Evolutionary conservation across 805 yeast genomes (phyloP).

Genomic region (Dipodascopsis tothii): DNA sequence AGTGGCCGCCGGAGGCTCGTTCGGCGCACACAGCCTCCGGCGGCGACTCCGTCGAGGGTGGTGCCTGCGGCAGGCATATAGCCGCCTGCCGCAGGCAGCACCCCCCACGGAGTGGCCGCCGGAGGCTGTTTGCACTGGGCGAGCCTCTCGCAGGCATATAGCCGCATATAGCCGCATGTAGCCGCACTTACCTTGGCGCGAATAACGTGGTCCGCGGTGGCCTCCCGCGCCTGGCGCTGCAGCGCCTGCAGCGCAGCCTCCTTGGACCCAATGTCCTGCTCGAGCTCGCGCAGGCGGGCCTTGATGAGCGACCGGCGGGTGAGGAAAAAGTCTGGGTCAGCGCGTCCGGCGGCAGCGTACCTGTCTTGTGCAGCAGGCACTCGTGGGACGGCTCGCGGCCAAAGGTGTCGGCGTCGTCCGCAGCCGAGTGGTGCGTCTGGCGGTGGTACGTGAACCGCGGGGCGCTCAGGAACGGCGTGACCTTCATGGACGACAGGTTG

Average conservation of each 20-base stretch:
- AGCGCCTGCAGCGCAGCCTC: conserved; percentile 5
- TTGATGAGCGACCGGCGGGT: conserved; percentile 45
- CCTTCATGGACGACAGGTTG: conserved; percentile 36
- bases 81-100: too few species aligned
- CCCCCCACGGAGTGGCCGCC: too few species aligned
- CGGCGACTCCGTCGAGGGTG: too few species aligned
- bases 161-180: too few species aligned
- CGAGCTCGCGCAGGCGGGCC: conserved; percentile 36
- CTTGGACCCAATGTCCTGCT: conserved; percentile 33
- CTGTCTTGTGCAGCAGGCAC: conserved; percentile 40
- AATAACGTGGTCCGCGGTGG: conserved; percentile 7
- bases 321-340: conserved; percentile 40
- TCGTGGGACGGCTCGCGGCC: conserved; percentile 52
- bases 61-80: too few species aligned
- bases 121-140: too few species aligned
- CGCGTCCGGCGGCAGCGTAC: conserved; percentile 1
- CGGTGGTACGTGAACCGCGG: conserved; percentile 65
- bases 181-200: conserved; percentile 7
- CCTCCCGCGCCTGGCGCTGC: conserved; percentile 6
- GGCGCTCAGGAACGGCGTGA: conserved; percentile 57
- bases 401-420: conserved; percentile 37
- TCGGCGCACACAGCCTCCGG: too few species aligned
- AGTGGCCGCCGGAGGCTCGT: too few species aligned
- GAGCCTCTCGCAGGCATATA: too few species aligned
- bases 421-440: conserved; percentile 41